phyloP scores from a whole-genome alignment of 1,284 basidiomycete species.

The Calocybe gambosa region DNA sequence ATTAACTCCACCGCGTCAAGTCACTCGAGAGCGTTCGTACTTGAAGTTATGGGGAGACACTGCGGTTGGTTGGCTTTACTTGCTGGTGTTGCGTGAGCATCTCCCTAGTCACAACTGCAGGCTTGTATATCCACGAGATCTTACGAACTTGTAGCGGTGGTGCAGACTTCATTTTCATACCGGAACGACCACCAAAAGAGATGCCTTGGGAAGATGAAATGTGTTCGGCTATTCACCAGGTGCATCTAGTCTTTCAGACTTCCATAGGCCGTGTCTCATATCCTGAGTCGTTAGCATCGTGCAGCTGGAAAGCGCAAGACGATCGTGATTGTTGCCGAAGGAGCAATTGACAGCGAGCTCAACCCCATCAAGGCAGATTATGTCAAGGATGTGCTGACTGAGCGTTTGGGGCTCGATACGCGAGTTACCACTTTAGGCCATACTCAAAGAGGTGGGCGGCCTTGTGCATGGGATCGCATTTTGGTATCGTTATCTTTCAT shows the following conservation, averaged over 20 bases:
- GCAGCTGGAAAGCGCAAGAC: constrained; percentile 93
- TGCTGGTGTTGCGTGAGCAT: constrained; percentile 77
- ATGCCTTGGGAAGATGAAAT: constrained; percentile 90
- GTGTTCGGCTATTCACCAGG: constrained; percentile 81
- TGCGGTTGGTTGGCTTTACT: constrained; percentile 97
- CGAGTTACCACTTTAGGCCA: constrained; percentile 98
- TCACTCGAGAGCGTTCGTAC: constrained; percentile 95
- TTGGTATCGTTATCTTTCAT: constrained; percentile 42
- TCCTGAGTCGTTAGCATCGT: constrained; percentile 60
- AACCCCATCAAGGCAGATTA: constrained; percentile 89
- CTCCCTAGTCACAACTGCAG: background rate
- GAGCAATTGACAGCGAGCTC: constrained; percentile 83
- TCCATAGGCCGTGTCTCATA: constrained; percentile 1
- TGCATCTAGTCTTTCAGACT: constrained; percentile 26
- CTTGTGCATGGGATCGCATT: constrained; percentile 91
- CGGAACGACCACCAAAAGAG: constrained; percentile 78
- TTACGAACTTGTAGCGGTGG: constrained; percentile 56
- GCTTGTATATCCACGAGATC: background rate
- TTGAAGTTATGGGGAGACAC: constrained; percentile 98
- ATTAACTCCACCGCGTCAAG: constrained; percentile 96
- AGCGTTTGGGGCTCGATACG: constrained; percentile 89
- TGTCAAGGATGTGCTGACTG: constrained; percentile 84
- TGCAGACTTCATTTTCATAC: constrained; percentile 97
- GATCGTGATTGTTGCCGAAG: constrained; percentile 97
- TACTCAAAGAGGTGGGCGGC: constrained; percentile 91